Evolutionary conservation across 1,139 yeast genomes (phyloP).

Genomic region (Debaryomycetaceae sp.): DNA sequence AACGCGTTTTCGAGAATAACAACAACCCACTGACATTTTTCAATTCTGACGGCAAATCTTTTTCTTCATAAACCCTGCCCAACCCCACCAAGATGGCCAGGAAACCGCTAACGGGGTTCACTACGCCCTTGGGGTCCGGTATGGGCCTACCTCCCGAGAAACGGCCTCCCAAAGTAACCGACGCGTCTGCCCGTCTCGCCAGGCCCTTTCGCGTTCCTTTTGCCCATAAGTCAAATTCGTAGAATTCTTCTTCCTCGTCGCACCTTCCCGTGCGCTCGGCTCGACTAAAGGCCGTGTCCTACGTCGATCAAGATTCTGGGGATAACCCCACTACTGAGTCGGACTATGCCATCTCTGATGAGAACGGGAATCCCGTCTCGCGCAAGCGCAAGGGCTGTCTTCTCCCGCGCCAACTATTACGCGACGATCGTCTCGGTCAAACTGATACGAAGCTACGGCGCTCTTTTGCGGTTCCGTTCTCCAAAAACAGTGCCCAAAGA

Average conservation of each 20-base stretch:
- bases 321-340: constrained; percentile 8
- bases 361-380: constrained; percentile 13
- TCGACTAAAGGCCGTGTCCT: no score
- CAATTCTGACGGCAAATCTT: not conserved
- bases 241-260: constrained; percentile 6
- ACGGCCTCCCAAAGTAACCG: constrained; percentile 28
- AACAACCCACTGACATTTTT: not conserved
- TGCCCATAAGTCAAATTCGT: constrained; percentile 12
- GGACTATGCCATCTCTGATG: constrained; percentile 10
- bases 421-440: constrained; percentile 20
- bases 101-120: constrained; percentile 27
- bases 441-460: constrained; percentile 24
- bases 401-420: constrained; percentile 28
- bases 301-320: constrained; percentile 20
- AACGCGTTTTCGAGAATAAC: no score
- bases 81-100: constrained; percentile 6
- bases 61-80: not conserved
- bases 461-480: constrained; percentile 43
- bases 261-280: constrained; percentile 16
- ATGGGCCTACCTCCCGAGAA: constrained; percentile 34
- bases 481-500: constrained; percentile 19
- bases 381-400: constrained; percentile 38
- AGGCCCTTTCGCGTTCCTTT: constrained; percentile 36
- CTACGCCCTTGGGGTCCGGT: constrained; percentile 37
- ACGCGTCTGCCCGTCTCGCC: constrained; percentile 24